Evolutionary conservation across 345 rosid species (phyloP), one percentile per base, ranked within the genome.

Genomic region (Linum lewisii): DNA sequence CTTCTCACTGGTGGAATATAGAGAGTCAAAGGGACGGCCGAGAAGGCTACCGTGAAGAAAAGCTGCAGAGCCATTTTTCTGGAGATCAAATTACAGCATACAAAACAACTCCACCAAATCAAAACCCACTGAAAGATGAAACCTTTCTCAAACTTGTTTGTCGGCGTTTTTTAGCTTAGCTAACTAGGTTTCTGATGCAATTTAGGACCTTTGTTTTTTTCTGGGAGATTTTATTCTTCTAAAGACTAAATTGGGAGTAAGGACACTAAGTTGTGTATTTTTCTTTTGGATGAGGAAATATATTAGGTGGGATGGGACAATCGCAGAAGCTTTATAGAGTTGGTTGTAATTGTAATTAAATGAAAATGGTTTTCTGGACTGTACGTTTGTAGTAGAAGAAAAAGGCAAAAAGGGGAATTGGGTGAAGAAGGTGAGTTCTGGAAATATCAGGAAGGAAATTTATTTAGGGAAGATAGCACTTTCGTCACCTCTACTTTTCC

Each of bases 1-100:
- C 81, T 85, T 66, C 98, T 84, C 24, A 88, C 13, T 14, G 96
- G 98, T 18, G 96, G 98, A 66, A 88, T 63, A 53, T 88, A 91
- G 55, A 91, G 75, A 24, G 84, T 86, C 81, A 91, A 74, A 37
- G 98, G 98, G 67, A 74, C 81, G 15, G 95, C 98, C 29, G 98
- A 88, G 76, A 91, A 88, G n/a, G 90, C 96, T 59, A 91, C 70
- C 51, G 96, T 84, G 68, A 81, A 84, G 52, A 91, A 75, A 67
- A 91, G 44, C 81, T 85, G 92, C 76, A 91, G 32, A 87, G 83
- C 78, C 44, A 7, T 58, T 4, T 42, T 1, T 42, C 15, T 16
- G 47, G 15, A 11, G 45, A 38, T 13, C 11, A 15, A 38, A 15
- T 8, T 8, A 38, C 16, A 38, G 45, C 45, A 38, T 2, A 1